Conservation (phyloP, 306 rosid species). For the Potentilla sterilis region DNA sequence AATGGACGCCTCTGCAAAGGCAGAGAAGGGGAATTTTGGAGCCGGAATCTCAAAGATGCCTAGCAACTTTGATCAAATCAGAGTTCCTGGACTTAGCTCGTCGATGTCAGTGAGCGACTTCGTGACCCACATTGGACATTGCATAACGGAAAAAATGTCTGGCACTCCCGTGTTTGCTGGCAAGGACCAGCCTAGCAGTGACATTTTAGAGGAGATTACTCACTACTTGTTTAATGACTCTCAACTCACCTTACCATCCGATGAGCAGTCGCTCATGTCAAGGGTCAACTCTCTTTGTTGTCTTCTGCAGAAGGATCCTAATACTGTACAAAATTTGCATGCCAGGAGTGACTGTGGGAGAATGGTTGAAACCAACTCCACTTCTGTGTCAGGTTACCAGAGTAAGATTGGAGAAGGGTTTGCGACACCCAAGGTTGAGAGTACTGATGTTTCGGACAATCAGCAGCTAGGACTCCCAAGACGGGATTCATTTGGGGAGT, state of each 20-base stretch:
- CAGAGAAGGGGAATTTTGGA: constrained; percentile 37
- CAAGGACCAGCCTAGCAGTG: constrained; percentile 33
- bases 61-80: constrained; percentile 52
- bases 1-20: constrained; percentile 33
- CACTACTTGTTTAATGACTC: constrained; percentile 60
- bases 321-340: constrained; percentile 32
- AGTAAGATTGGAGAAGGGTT: constrained; percentile 27
- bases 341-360: constrained; percentile 20
- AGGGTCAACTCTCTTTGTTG: constrained; percentile 72
- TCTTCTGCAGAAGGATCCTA: constrained; percentile 69
- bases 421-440: constrained; percentile 17
- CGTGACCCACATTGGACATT: constrained; percentile 55
- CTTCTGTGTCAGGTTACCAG: constrained; percentile 25
- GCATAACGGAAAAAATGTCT: constrained; percentile 56
- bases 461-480: constrained; percentile 49
- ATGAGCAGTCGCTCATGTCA: constrained; percentile 61
- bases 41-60: constrained; percentile 42
- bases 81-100: constrained; percentile 58
- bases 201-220: constrained; percentile 59
- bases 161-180: constrained; percentile 30
- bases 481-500: constrained; percentile 69
- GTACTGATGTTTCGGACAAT: constrained; percentile 32
- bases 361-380: constrained; percentile 25
- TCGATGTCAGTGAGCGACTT: constrained; percentile 75
- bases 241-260: constrained; percentile 39